These are phyloP conservation scores for Drechmeria coniospora DNA, from an alignment of 2,329 filamentous ascomycete species.

Conservation along the genomic window DNA sequence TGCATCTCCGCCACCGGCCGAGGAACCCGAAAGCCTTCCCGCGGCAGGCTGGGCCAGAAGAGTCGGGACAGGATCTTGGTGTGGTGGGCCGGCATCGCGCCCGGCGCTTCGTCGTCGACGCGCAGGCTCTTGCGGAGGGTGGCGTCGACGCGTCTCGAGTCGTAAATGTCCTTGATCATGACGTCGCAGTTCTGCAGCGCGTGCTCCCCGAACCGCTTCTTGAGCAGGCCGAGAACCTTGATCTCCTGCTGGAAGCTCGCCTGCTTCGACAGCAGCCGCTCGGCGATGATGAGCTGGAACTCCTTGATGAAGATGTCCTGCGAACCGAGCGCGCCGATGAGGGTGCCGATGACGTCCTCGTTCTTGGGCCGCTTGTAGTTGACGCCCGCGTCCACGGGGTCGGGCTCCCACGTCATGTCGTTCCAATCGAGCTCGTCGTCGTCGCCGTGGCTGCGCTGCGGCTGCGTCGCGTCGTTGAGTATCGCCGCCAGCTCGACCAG, in stretches of 20 bases:
- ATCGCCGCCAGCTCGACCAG: constrained; percentile 53
- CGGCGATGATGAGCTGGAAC: constrained; percentile 76
- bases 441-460: constrained; percentile 34
- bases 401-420: constrained; percentile 85
- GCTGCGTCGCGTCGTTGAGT: constrained; percentile 44
- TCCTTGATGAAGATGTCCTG: constrained; percentile 91
- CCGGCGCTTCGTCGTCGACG: constrained; percentile 4
- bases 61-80: constrained; percentile 80
- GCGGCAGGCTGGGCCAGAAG: constrained; percentile 77
- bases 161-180: constrained; percentile 87
- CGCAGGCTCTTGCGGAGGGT: constrained; percentile 37
- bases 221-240: constrained; percentile 72
- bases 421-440: constrained; percentile 72
- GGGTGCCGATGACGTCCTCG: constrained; percentile 80
- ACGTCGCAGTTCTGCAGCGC: constrained; percentile 88
- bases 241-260: constrained; percentile 63
- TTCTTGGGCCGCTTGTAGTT: constrained; percentile 82
- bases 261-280: constrained; percentile 56
- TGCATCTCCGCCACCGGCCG: constrained; percentile 43
- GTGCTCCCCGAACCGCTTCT: constrained; percentile 72
- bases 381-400: constrained; percentile 82
- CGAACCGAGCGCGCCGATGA: constrained; percentile 76
- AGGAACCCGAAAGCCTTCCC: constrained; percentile 53
- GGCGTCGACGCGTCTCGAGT: constrained; percentile 60
- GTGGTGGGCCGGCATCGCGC: constrained; percentile 34